phyloP scores from a whole-genome alignment of 345 rosid species.

The Capsella bursapastoris region DNA sequence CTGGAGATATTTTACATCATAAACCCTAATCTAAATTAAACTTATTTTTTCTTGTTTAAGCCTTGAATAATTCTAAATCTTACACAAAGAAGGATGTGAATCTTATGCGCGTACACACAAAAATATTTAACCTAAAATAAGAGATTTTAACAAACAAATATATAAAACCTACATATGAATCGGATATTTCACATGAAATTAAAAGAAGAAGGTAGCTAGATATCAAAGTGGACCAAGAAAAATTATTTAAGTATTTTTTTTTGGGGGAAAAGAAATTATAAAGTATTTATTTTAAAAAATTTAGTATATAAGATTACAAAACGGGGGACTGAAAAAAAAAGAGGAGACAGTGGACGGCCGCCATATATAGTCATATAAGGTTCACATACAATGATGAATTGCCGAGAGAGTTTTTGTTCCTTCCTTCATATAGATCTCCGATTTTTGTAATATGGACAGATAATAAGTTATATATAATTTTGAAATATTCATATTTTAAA shows the following conservation, averaged over 20 bases:
- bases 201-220: constrained; percentile 27
- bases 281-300: neutral
- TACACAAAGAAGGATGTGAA: too few relatives aligned
- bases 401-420: constrained; percentile 33
- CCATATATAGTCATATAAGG: constrained; percentile 41
- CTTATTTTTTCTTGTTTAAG: too few relatives aligned
- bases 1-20: neutral
- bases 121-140: too few relatives aligned
- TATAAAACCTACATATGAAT: neutral
- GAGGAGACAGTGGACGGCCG: constrained; percentile 34
- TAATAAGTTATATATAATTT: neutral
- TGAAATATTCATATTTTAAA: neutral
- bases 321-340: constrained; percentile 13
- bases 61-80: neutral
- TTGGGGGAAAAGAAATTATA: neutral
- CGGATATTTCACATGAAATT: constrained; percentile 3
- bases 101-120: too few relatives aligned
- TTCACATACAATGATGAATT: constrained; percentile 43
- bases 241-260: too few relatives aligned
- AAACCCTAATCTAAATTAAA: neutral
- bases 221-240: constrained; percentile 19
- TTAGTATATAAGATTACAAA: constrained; percentile 13
- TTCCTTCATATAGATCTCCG: constrained; percentile 35
- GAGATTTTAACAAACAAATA: too few relatives aligned
- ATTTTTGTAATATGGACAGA: constrained; percentile 28